Percentiles rank a stretch among this genome's conserved stretches.
These are phyloP conservation scores for Senna siamea DNA, from an alignment of 306 rosid genomes.

Conservation along the genomic window DNA sequence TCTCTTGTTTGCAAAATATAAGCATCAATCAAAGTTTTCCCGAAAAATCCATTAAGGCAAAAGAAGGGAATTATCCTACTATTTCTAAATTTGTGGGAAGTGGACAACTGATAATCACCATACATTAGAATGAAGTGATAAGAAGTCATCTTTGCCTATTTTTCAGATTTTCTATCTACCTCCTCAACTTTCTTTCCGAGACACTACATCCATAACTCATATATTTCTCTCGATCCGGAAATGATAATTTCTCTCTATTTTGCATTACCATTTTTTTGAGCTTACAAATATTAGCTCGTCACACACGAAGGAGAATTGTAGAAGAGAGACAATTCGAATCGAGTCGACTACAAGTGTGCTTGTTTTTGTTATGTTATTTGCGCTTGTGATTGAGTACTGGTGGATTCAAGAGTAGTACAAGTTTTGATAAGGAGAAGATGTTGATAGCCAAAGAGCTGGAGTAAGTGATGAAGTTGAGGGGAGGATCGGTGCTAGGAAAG, in stretches of 20 bases:
- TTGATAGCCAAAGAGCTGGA: slow-evolving; percentile 67
- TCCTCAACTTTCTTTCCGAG: background rate
- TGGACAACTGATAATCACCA: background rate
- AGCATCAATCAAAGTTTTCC: background rate
- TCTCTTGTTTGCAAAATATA: no score
- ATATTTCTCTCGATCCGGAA: background rate
- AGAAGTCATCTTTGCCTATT: background rate
- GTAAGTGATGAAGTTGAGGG: slow-evolving; percentile 82
- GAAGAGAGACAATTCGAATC: background rate
- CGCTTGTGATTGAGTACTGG: background rate
- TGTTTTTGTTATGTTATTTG: background rate
- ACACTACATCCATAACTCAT: background rate
- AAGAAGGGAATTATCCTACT: background rate
- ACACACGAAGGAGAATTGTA: background rate
- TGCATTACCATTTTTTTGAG: background rate
- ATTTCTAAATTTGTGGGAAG: background rate
- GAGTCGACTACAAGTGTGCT: background rate
- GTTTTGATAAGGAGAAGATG: slow-evolving; percentile 35
- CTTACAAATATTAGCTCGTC: background rate
- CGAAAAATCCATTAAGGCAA: background rate
- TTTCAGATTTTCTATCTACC: background rate
- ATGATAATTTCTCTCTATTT: background rate
- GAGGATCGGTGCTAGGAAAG: slow-evolving; percentile 87
- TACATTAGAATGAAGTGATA: slow-evolving; percentile 14
- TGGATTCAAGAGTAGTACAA: background rate